Conservation (phyloP, 2,329 filamentous ascomycete species). For the Setomelanomma holmii region DNA sequence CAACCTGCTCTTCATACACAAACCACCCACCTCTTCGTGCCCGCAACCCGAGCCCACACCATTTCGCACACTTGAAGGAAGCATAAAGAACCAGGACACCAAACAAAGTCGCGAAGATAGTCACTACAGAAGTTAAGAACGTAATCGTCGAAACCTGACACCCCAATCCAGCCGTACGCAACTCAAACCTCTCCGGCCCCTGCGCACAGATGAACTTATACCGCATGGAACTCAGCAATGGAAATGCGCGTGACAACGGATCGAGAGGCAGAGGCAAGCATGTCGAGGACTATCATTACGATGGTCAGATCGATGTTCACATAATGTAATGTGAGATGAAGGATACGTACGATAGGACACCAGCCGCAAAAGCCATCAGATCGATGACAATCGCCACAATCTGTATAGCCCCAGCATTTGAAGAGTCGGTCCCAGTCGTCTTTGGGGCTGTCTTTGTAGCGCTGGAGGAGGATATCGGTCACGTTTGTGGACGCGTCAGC, state of each 20-base stretch:
- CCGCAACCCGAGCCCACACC: slow-evolving; percentile 16
- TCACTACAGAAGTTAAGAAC: slow-evolving; percentile 52
- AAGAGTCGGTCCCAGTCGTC: slow-evolving; percentile 39
- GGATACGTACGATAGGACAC: slow-evolving; percentile 51
- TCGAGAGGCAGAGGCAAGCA: slow-evolving; percentile 52
- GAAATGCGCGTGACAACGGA: slow-evolving; percentile 45
- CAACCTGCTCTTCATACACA: slow-evolving; percentile 30
- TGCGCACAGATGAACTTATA: slow-evolving; percentile 46
- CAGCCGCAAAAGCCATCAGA: slow-evolving; percentile 51
- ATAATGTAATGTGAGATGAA: neutral
- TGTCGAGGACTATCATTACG: slow-evolving; percentile 38
- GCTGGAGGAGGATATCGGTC: slow-evolving; percentile 29
- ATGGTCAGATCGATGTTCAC: neutral
- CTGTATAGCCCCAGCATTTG: slow-evolving; percentile 44
- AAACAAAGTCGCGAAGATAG: slow-evolving; percentile 52
- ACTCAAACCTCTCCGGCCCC: slow-evolving; percentile 53
- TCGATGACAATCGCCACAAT: slow-evolving; percentile 48
- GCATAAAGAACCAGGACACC: slow-evolving; percentile 47
- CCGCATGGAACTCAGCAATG: slow-evolving; percentile 50
- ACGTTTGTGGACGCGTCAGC: slow-evolving; percentile 22
- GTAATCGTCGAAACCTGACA: slow-evolving; percentile 57
- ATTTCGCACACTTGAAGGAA: slow-evolving; percentile 22
- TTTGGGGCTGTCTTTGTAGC: slow-evolving; percentile 36
- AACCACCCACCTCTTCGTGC: slow-evolving; percentile 35
- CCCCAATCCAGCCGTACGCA: slow-evolving; percentile 53